Conservation (phyloP, 2,329 filamentous ascomycete species). For the Microsporum ferrugineum region DNA sequence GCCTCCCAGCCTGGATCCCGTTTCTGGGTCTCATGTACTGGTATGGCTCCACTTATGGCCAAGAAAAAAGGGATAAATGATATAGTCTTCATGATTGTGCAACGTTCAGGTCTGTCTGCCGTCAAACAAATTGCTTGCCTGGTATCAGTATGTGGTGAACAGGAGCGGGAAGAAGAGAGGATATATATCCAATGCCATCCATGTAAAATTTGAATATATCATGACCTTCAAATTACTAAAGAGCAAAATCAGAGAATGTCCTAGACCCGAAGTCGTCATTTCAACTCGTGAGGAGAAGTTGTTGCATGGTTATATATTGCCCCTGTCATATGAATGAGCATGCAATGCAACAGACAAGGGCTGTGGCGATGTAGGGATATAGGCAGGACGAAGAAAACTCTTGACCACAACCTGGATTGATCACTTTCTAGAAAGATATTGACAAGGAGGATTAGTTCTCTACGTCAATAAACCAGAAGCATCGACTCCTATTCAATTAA, state of each 20-base stretch:
- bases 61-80: not conserved
- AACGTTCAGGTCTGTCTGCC: not conserved
- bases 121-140: not conserved
- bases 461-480: not conserved
- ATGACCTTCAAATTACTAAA: not conserved
- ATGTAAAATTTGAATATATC: not conserved
- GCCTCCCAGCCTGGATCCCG: not conserved
- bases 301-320: not conserved
- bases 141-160: not conserved
- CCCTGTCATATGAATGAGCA: not conserved
- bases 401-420: not conserved
- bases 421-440: not conserved
- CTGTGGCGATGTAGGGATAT: not conserved
- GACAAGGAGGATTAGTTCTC: not conserved
- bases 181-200: not conserved
- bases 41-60: not conserved
- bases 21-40: not conserved
- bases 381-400: not conserved
- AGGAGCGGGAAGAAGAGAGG: not conserved
- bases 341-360: not conserved
- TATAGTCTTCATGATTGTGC: not conserved
- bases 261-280: not conserved
- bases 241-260: not conserved
- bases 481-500: not conserved
- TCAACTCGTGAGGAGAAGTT: not conserved